Conservation (phyloP, 2,329 filamentous ascomycete species). For the Tolypocladium guangdongense region DNA sequence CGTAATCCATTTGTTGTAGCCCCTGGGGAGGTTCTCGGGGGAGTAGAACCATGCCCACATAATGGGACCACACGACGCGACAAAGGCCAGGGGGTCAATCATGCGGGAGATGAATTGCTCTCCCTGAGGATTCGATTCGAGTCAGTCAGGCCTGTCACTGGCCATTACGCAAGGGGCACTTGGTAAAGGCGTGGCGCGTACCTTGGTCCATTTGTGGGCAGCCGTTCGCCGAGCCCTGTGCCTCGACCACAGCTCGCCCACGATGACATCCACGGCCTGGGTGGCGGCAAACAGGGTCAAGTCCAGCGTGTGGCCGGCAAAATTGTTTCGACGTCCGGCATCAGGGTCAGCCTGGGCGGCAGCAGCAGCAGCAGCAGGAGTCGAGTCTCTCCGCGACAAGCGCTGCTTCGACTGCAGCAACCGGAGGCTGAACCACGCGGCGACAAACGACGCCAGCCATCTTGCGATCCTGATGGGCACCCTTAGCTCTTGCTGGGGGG, state of each 20-base stretch:
- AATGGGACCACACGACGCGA: slow-evolving; percentile 59
- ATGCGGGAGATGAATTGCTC: slow-evolving; percentile 24
- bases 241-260: slow-evolving; percentile 54
- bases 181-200: slow-evolving; percentile 13
- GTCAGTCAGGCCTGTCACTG: neutral
- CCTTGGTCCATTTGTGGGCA: slow-evolving; percentile 34
- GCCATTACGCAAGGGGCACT: neutral
- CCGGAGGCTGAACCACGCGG: slow-evolving; percentile 45
- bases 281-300: slow-evolving; percentile 69
- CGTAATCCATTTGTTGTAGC: slow-evolving; percentile 75
- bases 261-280: slow-evolving; percentile 60
- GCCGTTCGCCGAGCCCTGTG: slow-evolving; percentile 33
- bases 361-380: neutral
- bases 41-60: slow-evolving; percentile 88
- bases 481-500: neutral
- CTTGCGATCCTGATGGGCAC: slow-evolving; percentile 34
- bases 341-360: neutral
- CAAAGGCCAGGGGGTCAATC: slow-evolving; percentile 61
- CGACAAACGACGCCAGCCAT: slow-evolving; percentile 48
- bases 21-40: slow-evolving; percentile 56
- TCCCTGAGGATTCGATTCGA: slow-evolving; percentile 9
- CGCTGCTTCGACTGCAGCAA: slow-evolving; percentile 44
- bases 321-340: slow-evolving; percentile 8
- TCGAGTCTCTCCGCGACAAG: slow-evolving; percentile 15
- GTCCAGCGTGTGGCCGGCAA: slow-evolving; percentile 67